phyloP scores from a whole-genome alignment of 2,329 filamentous ascomycete genomes.

The Trichophyton benhamiae region DNA sequence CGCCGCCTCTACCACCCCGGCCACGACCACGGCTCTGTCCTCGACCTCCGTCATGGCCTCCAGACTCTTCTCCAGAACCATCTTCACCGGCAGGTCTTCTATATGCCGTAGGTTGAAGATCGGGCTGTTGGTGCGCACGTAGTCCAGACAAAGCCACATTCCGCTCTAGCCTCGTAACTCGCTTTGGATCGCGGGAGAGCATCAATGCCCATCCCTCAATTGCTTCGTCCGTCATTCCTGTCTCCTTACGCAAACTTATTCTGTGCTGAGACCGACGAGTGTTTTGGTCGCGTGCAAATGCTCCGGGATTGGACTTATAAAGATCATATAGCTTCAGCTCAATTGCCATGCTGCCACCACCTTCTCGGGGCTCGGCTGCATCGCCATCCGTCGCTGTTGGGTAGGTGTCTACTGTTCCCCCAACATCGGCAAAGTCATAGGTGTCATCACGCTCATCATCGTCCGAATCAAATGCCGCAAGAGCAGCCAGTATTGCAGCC shows the following conservation, averaged over 20 bases:
- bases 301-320: conserved; percentile 50
- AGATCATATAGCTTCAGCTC: conserved; percentile 64
- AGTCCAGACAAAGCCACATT: conserved; percentile 51
- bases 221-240: conserved; percentile 81
- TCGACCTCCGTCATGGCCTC: conserved; percentile 24
- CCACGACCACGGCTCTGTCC: conserved; percentile 39
- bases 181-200: conserved; percentile 59
- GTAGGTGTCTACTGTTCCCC: conserved; percentile 60
- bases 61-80: conserved; percentile 9
- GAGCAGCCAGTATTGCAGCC: conserved; percentile 74
- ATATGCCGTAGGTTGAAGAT: conserved; percentile 56
- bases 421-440: conserved; percentile 85
- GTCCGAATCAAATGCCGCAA: conserved; percentile 81
- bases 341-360: conserved; percentile 13
- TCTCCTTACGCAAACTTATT: conserved; percentile 55
- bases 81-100: conserved; percentile 20
- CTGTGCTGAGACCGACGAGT: conserved; percentile 56
- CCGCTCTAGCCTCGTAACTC: conserved; percentile 56
- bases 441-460: conserved; percentile 97
- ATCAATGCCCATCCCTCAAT: conserved; percentile 93
- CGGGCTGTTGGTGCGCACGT: conserved; percentile 38
- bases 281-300: conserved; percentile 60
- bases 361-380: conserved; percentile 40
- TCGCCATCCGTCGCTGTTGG: conserved; percentile 39
- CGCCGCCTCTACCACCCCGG: conserved; percentile 37